Conservation (phyloP, 371 early-diverging fungal species). For the Mortierella sp. region DNA sequence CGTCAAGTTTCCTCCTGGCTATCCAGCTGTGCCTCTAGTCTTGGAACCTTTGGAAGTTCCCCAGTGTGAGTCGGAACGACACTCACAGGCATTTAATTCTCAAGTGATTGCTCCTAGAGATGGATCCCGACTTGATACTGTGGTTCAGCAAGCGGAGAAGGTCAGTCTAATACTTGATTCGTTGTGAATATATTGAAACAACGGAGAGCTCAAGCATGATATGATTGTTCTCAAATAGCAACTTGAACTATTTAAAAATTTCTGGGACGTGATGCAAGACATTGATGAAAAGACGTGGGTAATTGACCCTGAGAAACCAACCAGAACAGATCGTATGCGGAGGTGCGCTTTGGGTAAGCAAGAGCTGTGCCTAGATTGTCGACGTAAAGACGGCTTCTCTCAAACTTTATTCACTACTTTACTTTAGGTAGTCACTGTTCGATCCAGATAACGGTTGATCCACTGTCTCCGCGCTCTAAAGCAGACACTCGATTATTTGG, state of each 20-base stretch:
- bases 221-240: constrained; percentile 12
- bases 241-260: constrained; percentile 30
- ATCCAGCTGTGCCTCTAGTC: constrained; percentile 28
- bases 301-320: constrained; percentile 57
- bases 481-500: constrained; percentile 51
- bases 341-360: constrained; percentile 46
- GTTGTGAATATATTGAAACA: too few relatives aligned
- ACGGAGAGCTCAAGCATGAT: background rate
- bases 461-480: constrained; percentile 34
- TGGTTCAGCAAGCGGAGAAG: constrained; percentile 28
- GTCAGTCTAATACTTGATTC: constrained; percentile 5
- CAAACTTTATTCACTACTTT: background rate
- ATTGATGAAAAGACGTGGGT: constrained; percentile 53
- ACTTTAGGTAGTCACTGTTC: constrained; percentile 50
- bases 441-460: constrained; percentile 49
- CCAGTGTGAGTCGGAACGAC: constrained; percentile 18
- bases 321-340: constrained; percentile 46
- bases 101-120: background rate
- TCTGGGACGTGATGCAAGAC: constrained; percentile 57
- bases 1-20: constrained; percentile 32
- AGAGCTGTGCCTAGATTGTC: background rate
- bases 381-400: background rate
- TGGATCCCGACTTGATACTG: constrained; percentile 9
- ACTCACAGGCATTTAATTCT: background rate
- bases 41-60: constrained; percentile 38